phyloP scores from a whole-genome alignment of 345 rosid species.

The Excoecaria agallocha region DNA sequence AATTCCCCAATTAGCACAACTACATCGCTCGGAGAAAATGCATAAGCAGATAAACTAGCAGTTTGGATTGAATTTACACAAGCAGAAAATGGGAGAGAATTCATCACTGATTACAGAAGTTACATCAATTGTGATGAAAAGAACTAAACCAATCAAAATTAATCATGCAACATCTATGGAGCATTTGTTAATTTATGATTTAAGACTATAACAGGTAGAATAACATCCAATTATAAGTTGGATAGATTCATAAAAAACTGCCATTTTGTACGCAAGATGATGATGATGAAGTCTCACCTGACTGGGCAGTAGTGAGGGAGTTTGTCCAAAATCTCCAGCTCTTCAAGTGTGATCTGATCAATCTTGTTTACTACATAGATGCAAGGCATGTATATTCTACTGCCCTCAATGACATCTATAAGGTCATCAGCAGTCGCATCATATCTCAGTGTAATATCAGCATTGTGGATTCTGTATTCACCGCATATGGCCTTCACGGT shows the following conservation, averaged over 20 bases:
- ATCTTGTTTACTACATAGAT: conserved; percentile 92
- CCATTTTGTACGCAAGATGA: background rate
- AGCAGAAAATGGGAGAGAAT: background rate
- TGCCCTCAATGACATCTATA: conserved; percentile 95
- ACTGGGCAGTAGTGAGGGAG: conserved; percentile 99
- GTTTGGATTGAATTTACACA: background rate
- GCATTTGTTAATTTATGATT: background rate
- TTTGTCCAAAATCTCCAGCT: conserved; percentile 90
- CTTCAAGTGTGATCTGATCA: conserved; percentile 94
- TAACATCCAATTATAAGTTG: background rate
- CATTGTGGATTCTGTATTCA: conserved; percentile 92
- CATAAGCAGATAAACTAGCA: background rate
- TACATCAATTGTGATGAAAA: background rate
- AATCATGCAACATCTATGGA: background rate
- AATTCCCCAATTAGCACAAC: background rate
- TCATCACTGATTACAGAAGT: background rate
- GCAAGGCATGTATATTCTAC: conserved; percentile 97
- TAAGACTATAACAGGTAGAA: background rate
- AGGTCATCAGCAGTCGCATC: conserved; percentile 99
- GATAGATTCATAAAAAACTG: background rate
- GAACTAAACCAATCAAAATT: background rate
- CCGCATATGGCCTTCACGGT: conserved; percentile 98
- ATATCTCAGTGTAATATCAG: conserved; percentile 85
- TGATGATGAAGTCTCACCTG: conserved; percentile 44
- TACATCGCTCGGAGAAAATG: background rate